A percentile compares a stretch with the other conserved stretches of the same genome.
These are phyloP conservation scores for Tulasnella sp. DNA, from an alignment of 768 basidiomycete species.

Conservation along the genomic window DNA sequence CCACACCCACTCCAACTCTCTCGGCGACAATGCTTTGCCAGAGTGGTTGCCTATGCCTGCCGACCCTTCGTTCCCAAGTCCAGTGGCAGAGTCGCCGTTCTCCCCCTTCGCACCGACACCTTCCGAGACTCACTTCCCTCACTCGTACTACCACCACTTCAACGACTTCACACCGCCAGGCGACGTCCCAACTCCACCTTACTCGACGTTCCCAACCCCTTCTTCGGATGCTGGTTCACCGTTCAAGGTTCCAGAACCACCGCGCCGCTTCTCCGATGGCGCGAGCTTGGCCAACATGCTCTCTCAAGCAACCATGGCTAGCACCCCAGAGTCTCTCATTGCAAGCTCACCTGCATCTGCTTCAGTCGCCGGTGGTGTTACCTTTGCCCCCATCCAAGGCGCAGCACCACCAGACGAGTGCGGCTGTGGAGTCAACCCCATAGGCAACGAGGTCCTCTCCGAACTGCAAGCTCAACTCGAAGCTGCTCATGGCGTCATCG, in stretches of 20 bases:
- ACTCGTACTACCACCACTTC: slow-evolving; percentile 3
- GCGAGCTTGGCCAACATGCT: slow-evolving; percentile 7
- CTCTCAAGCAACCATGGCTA: slow-evolving; percentile 2
- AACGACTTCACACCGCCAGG: neutral
- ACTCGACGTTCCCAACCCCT: slow-evolving; percentile 12
- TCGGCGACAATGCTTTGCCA: neutral
- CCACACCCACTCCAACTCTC: neutral
- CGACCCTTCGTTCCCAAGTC: slow-evolving; percentile 10
- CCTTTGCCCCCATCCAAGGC: neutral
- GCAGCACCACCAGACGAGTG: slow-evolving; percentile 3
- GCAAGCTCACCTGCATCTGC: slow-evolving; percentile 3
- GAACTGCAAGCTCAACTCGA: slow-evolving; percentile 1
- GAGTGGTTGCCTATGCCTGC: neutral
- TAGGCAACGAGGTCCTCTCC: slow-evolving; percentile 11
- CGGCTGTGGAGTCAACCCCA: slow-evolving; percentile 13
- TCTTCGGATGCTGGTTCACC: slow-evolving; percentile 9
- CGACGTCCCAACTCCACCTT: slow-evolving; percentile 12
- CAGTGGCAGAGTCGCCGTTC: slow-evolving; percentile 1
- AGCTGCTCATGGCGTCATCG: slow-evolving; percentile 1
- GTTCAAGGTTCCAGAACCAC: slow-evolving; percentile 5
- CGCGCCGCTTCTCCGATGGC: slow-evolving; percentile 7
- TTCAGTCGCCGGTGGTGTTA: neutral
- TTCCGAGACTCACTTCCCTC: neutral
- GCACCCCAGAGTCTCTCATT: slow-evolving; percentile 2
- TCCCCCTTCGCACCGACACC: slow-evolving; percentile 9